Conservation (phyloP, 179 eudicot genomes). For the Drosera spatulata region DNA sequence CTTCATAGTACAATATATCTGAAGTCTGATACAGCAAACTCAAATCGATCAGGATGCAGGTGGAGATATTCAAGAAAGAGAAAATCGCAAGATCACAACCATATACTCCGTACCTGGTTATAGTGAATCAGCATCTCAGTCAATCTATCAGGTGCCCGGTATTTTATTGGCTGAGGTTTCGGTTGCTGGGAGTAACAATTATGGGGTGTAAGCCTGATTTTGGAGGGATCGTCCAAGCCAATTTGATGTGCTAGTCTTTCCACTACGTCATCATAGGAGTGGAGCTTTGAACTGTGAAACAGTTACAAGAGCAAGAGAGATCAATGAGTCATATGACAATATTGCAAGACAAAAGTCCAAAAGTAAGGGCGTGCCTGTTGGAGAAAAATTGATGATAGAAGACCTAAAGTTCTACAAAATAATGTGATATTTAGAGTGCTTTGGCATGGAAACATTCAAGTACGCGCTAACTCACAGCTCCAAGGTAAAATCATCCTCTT, state of each 20-base stretch:
- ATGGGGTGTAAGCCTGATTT: constrained; percentile 77
- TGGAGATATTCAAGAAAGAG: not conserved
- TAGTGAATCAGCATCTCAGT: constrained; percentile 68
- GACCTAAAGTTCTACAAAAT: too few relatives aligned
- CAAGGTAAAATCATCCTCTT: constrained; percentile 64
- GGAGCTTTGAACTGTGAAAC: constrained; percentile 43
- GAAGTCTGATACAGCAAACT: constrained; percentile 30
- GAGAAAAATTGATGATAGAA: too few relatives aligned
- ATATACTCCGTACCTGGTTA: constrained; percentile 42
- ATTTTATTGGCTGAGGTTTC: constrained; percentile 68
- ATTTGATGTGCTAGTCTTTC: constrained; percentile 65
- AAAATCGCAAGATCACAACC: not conserved
- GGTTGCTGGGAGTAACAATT: constrained; percentile 84
- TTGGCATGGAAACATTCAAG: too few relatives aligned
- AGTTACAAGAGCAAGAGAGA: not conserved
- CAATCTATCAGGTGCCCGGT: constrained; percentile 65
- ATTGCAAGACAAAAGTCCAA: too few relatives aligned
- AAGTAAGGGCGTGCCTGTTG: too few relatives aligned
- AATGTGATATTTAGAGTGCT: too few relatives aligned
- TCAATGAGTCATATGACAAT: too few relatives aligned
- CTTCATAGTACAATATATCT: constrained; percentile 83
- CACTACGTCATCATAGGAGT: constrained; percentile 77
- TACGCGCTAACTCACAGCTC: constrained; percentile 47
- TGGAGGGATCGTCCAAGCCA: constrained; percentile 70
- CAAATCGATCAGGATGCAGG: not conserved